Evolutionary conservation across 1,284 basidiomycete genomes (phyloP), one percentile per base, ranked within the genome.

Genomic region (Ceratobasidium sp.): DNA sequence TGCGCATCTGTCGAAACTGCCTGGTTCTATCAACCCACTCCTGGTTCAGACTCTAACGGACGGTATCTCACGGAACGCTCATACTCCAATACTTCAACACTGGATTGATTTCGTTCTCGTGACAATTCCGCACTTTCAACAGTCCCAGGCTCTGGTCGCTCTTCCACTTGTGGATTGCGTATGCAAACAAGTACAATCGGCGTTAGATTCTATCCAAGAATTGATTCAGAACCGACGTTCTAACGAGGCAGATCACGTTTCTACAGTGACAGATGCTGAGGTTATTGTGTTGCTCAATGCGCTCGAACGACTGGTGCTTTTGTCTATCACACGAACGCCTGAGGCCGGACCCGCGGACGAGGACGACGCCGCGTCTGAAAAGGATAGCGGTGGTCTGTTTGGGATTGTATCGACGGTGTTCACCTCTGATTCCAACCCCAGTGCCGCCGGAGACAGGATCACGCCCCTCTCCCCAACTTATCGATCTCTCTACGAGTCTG

Each of bases 101-200:
- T 99, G 97, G 97, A 86, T 98, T 27, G 97, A 98, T 81, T 98
- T 99, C 80, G 86, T 98, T 74, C 87, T 98, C 69, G 94, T 94
- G 90, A 93, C 94, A 0, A 84, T 96, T 8, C 90, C 94, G 0
- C 90, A 93, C 78, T 93, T 94, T 79, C 92, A 93, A 75, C 88
- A 89, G 54, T 84, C 88, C 27, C 83, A 94, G 7, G 88, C 89
- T 53, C 83, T 85, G 16, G 86, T 92, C 49, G 84, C 98, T n/a
- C 84, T 89, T 16, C 91, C 94, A 0, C 84, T 99, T 27, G 91
- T 89, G 76, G 94, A 95, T 76, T 92, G 92, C 78, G 81, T 98
- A 64, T 93, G 93, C 80, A 85, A 87, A 46, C 92, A 96, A 76
- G 81, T 97, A n/a, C 85, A 86, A 16, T 80, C 81, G 11, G 85